These are phyloP conservation scores for Ceratocystis huliohia DNA, from an alignment of 2,329 filamentous ascomycete species.

Conservation along the genomic window DNA sequence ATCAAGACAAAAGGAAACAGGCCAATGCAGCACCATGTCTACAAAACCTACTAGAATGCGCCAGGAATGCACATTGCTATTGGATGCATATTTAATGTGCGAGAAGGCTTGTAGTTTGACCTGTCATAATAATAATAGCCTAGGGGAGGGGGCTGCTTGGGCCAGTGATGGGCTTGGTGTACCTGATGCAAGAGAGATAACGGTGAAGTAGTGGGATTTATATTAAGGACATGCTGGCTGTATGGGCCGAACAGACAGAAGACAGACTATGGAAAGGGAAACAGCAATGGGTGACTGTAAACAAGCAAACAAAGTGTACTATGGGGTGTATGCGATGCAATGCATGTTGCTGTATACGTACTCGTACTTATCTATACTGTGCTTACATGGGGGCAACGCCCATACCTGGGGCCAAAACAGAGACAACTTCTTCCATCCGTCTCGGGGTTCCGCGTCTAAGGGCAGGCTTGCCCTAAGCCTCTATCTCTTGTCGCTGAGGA, in stretches of 20 bases:
- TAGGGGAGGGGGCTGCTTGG: not conserved
- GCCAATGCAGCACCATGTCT: not conserved
- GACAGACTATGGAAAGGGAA: too few species aligned
- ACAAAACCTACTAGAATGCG: not conserved
- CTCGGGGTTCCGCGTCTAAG: constrained; percentile 1
- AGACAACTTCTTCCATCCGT: not conserved
- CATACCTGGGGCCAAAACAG: not conserved
- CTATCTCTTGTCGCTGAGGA: not conserved
- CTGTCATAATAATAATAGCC: not conserved
- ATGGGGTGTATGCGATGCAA: too few species aligned
- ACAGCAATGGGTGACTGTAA: too few species aligned
- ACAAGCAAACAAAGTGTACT: too few species aligned
- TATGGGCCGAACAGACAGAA: too few species aligned
- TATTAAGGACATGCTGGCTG: not conserved
- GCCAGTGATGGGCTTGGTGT: not conserved
- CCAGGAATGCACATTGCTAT: not conserved
- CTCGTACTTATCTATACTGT: too few species aligned
- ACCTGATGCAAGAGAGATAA: not conserved
- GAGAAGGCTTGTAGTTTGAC: not conserved
- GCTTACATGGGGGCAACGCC: too few species aligned
- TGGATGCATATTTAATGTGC: not conserved
- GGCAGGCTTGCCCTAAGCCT: not conserved
- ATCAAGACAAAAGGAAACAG: not conserved
- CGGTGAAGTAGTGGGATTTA: not conserved
- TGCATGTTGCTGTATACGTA: too few species aligned